Evolutionary conservation across 305 asterid genomes (phyloP).

Genomic region (Nicotiana rustica): DNA sequence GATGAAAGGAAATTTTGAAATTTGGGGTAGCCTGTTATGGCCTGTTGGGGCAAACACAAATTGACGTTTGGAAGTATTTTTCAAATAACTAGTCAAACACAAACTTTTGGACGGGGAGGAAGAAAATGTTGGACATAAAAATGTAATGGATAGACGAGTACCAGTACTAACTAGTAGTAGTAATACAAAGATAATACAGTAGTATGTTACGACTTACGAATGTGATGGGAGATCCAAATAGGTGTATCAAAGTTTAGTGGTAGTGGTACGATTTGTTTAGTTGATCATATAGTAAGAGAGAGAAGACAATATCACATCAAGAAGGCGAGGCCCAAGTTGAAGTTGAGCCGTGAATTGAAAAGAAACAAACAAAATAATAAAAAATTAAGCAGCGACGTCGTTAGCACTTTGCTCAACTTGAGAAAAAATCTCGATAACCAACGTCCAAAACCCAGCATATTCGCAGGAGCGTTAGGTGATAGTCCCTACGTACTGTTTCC

Average conservation of each 20-base stretch:
- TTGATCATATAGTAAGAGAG: neutral
- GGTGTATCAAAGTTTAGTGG: neutral
- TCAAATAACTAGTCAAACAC: too few species aligned
- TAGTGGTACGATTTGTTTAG: neutral
- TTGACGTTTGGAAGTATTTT: too few species aligned
- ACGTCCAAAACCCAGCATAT: neutral
- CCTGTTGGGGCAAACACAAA: too few species aligned
- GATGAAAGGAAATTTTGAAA: too few species aligned
- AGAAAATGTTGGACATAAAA: neutral
- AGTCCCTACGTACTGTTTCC: slow-evolving; percentile 7
- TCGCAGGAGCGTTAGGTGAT: neutral
- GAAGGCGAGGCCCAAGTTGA: neutral
- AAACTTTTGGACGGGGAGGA: too few species aligned
- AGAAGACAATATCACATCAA: neutral
- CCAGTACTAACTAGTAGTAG: neutral
- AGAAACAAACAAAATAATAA: neutral
- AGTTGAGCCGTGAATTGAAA: slow-evolving; percentile 3
- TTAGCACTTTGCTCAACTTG: neutral
- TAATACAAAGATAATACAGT: too few species aligned
- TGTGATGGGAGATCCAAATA: neutral
- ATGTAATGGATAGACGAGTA: neutral
- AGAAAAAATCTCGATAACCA: neutral
- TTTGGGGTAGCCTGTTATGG: too few species aligned
- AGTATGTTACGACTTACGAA: too few species aligned
- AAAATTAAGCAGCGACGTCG: neutral